Percentiles rank a stretch among this genome's conserved stretches.
Evolutionary conservation across 139 green algal species (phyloP).

Genomic region (Nannochloris sp.): DNA sequence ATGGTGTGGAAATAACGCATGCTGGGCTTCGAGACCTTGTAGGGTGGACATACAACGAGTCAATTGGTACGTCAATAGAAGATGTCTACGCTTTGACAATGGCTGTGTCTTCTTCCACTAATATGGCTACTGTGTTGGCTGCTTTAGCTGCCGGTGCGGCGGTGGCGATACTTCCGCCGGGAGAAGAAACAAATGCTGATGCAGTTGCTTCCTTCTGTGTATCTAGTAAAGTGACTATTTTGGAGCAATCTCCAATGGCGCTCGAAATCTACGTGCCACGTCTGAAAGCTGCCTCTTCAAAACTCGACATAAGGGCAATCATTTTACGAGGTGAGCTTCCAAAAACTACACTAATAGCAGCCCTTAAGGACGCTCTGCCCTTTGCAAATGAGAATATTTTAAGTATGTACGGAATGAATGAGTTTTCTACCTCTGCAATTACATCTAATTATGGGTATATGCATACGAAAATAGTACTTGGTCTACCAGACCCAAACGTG

Average conservation of each 20-base stretch:
- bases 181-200: background rate
- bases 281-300: background rate
- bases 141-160: background rate
- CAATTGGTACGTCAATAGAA: background rate
- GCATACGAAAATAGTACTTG: conserved; percentile 17
- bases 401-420: conserved; percentile 35
- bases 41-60: background rate
- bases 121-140: background rate
- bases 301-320: background rate
- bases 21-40: conserved; percentile 25
- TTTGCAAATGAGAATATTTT: conserved; percentile 6
- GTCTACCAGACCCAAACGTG: conserved; percentile 36
- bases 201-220: conserved; percentile 8
- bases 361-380: background rate
- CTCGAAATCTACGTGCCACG: background rate
- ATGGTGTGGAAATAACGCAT: conserved; percentile 33
- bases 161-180: background rate
- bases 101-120: conserved; percentile 12
- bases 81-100: conserved; percentile 1
- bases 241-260: conserved; percentile 5
- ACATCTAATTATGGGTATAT: background rate
- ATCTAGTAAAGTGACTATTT: conserved; percentile 8
- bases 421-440: conserved; percentile 28
- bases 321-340: conserved; percentile 4
- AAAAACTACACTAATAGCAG: background rate